phyloP scores from a whole-genome alignment of 768 basidiomycete species.

The Xanthoconium stramineum region DNA sequence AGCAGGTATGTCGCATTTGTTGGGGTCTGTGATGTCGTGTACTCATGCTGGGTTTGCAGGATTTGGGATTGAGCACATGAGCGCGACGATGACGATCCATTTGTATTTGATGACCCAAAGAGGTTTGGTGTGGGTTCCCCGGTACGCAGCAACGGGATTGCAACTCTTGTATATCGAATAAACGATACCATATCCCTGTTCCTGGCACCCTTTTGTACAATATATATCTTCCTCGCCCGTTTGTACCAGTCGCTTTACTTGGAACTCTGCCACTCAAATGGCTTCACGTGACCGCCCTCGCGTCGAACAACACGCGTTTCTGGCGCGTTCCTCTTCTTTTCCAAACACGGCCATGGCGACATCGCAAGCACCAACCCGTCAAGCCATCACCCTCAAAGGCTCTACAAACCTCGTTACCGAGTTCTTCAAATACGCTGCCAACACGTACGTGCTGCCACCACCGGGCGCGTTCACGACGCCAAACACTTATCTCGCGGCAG shows the following conservation, averaged over 20 bases:
- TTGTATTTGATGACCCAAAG: too few relatives aligned
- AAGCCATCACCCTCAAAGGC: slow-evolving; percentile 92
- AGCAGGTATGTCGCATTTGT: slow-evolving; percentile 36
- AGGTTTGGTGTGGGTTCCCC: too few relatives aligned
- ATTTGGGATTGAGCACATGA: too few relatives aligned
- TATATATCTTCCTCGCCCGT: not conserved
- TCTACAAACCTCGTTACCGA: slow-evolving; percentile 92
- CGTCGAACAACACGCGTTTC: not conserved
- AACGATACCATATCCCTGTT: too few relatives aligned
- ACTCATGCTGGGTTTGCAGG: too few relatives aligned
- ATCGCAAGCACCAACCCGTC: slow-evolving; percentile 49
- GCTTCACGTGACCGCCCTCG: not conserved
- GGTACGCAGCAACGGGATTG: too few relatives aligned
- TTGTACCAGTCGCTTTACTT: not conserved
- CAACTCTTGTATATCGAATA: too few relatives aligned
- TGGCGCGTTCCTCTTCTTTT: not conserved
- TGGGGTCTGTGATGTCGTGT: too few relatives aligned
- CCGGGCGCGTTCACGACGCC: not conserved
- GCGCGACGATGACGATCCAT: too few relatives aligned
- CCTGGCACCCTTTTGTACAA: too few relatives aligned
- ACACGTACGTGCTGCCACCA: slow-evolving; percentile 61
- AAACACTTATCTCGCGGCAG: slow-evolving; percentile 36
- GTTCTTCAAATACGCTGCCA: slow-evolving; percentile 99
- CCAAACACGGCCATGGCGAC: slow-evolving; percentile 35
- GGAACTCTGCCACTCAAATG: too few relatives aligned